These are phyloP conservation scores for Sordaria brevicollis DNA, from an alignment of 495 filamentous ascomycete genomes.

Conservation along the genomic window DNA sequence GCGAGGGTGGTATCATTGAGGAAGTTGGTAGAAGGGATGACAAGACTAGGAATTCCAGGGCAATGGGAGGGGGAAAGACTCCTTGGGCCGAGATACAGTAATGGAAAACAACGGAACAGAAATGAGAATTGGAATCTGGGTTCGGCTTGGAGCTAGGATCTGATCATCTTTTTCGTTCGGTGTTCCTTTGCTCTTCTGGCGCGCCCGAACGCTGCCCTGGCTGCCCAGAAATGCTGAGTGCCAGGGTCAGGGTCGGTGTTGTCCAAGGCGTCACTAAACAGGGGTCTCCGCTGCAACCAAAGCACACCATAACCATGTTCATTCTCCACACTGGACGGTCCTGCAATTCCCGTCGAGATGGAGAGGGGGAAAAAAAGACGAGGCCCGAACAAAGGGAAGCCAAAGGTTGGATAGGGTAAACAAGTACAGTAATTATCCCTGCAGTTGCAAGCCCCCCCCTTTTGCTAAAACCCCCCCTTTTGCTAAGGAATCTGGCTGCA, in stretches of 20 bases:
- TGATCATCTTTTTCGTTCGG: neutral
- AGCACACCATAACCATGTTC: neutral
- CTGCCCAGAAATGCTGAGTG: neutral
- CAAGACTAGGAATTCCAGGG: neutral
- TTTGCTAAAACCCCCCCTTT: no score
- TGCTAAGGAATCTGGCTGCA: no score
- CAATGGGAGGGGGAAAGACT: neutral
- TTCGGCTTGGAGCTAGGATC: neutral
- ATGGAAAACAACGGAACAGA: neutral
- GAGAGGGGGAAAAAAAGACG: no score
- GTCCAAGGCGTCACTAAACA: neutral
- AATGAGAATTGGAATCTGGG: no score
- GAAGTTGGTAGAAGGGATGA: neutral
- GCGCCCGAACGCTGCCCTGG: no score
- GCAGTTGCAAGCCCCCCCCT: no score
- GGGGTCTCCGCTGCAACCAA: neutral
- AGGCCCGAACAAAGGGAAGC: neutral
- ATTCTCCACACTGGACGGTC: neutral
- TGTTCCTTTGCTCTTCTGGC: no score
- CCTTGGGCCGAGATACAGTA: neutral
- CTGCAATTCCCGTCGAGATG: conserved; percentile 1
- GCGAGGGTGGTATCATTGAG: neutral
- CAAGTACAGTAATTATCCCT: no score
- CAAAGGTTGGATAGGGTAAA: no score
- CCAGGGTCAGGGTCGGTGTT: neutral